Evolutionary conservation across 768 basidiomycete species (phyloP).

Genomic region (Mycena sanguinolenta): DNA sequence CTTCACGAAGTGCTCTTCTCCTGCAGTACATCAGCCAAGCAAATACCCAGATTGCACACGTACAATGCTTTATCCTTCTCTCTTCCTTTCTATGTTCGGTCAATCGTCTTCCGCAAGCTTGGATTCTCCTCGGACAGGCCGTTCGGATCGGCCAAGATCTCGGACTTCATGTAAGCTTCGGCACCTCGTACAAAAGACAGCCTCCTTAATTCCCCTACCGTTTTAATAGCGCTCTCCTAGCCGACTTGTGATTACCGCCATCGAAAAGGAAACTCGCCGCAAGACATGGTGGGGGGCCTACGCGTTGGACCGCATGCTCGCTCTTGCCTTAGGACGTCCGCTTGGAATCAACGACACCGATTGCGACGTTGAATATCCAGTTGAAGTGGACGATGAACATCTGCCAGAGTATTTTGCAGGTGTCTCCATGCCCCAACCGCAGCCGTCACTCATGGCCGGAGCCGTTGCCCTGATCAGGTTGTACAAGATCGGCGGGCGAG

Average conservation of each 20-base stretch:
- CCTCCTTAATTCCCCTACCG: conserved; percentile 34
- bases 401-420: conserved; percentile 81
- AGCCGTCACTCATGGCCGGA: conserved; percentile 87
- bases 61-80: conserved; percentile 91
- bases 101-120: conserved; percentile 94
- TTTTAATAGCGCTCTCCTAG: conserved; percentile 81
- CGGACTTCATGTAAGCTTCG: conserved; percentile 84
- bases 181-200: conserved; percentile 15
- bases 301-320: conserved; percentile 91
- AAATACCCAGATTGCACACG: conserved; percentile 86
- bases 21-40: conserved; percentile 93
- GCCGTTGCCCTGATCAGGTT: conserved; percentile 80
- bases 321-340: conserved; percentile 89
- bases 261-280: conserved; percentile 90
- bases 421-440: conserved; percentile 66
- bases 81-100: conserved; percentile 93
- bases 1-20: conserved; percentile 73
- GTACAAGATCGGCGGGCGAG: conserved; percentile 87
- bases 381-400: conserved; percentile 85
- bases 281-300: conserved; percentile 98
- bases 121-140: conserved; percentile 93
- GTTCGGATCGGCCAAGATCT: conserved; percentile 92
- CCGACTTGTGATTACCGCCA: conserved; percentile 73
- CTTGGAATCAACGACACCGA: conserved; percentile 91
- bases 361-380: conserved; percentile 90